Conservation (phyloP, 225 moss, liverwort and hornwort genomes). For the Neckera pumila region DNA sequence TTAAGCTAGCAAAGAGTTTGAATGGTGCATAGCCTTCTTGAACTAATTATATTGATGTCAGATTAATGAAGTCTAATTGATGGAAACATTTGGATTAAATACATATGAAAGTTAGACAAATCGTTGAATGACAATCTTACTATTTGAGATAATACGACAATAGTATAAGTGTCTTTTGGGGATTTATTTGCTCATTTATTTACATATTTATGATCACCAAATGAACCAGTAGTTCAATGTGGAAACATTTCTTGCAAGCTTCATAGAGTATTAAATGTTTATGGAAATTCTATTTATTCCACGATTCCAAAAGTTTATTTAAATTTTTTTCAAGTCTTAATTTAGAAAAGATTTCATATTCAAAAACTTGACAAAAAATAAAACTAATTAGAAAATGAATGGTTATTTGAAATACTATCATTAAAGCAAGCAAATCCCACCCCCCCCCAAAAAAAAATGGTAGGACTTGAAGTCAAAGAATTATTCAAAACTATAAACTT, state of each 20-base stretch:
- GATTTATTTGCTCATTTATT: background rate
- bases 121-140: background rate
- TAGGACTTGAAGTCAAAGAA: background rate
- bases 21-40: background rate
- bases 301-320: background rate
- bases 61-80: background rate
- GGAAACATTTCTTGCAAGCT: rapidly evolving
- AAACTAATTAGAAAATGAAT: background rate
- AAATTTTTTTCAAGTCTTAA: background rate
- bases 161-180: rapidly evolving
- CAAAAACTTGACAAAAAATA: background rate
- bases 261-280: background rate
- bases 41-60: background rate
- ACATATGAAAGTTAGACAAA: background rate
- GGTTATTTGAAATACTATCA: rapidly evolving
- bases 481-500: background rate
- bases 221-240: background rate
- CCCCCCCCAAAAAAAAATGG: background rate
- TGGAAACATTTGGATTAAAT: no score
- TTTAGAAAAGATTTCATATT: rapidly evolving
- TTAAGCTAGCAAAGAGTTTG: background rate
- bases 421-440: no score
- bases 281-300: background rate
- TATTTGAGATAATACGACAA: background rate
- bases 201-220: background rate